A percentile compares a stretch with the other conserved stretches of the same genome.
phyloP scores from a whole-genome alignment of 257 asterid genomes.

The Forsythia viridissima region DNA sequence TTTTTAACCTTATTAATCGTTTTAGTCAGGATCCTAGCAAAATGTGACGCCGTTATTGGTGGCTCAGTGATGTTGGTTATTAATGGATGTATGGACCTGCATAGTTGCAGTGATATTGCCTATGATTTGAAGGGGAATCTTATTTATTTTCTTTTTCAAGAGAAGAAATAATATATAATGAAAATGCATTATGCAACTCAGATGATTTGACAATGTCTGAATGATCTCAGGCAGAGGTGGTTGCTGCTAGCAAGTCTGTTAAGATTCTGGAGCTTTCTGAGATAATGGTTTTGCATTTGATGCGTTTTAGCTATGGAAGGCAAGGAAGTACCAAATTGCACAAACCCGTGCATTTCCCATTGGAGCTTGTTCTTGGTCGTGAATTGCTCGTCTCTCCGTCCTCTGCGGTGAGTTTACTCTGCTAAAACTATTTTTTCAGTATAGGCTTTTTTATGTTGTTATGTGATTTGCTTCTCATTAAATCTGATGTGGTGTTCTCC shows the following conservation, averaged over 20 bases:
- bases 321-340: slow-evolving; percentile 77
- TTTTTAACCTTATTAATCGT: neutral
- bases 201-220: slow-evolving; percentile 17
- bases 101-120: slow-evolving; percentile 16
- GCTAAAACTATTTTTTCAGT: neutral
- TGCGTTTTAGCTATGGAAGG: slow-evolving; percentile 86
- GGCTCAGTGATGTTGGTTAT: neutral
- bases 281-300: slow-evolving; percentile 74
- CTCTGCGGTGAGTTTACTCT: slow-evolving; percentile 47
- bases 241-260: slow-evolving; percentile 73
- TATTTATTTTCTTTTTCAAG: slow-evolving; percentile 7
- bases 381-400: slow-evolving; percentile 67
- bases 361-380: slow-evolving; percentile 68
- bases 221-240: slow-evolving; percentile 68
- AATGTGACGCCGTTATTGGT: slow-evolving; percentile 3
- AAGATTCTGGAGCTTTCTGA: slow-evolving; percentile 71
- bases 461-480: neutral
- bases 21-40: neutral
- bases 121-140: slow-evolving; percentile 14
- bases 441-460: neutral
- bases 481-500: neutral
- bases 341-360: slow-evolving; percentile 69
- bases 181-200: slow-evolving; percentile 12
- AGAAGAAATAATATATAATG: neutral
- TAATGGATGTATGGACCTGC: slow-evolving; percentile 20